Evolutionary conservation across 2,329 filamentous ascomycete genomes (phyloP).

Genomic region (Graphilbum fragrans): DNA sequence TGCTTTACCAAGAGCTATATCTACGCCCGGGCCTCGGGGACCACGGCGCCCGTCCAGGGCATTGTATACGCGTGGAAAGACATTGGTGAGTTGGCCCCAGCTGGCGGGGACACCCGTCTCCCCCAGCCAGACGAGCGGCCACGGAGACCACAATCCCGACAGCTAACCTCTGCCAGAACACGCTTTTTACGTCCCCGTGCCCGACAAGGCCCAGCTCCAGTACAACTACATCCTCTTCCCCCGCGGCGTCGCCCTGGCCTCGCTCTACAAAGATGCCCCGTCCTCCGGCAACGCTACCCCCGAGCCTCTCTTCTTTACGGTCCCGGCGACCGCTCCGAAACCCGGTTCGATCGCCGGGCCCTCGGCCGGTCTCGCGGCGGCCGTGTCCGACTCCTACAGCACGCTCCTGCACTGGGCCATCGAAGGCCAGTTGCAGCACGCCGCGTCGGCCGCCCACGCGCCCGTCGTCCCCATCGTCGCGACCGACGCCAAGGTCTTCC

Average conservation of each 20-base stretch:
- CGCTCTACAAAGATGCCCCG: slow-evolving; percentile 21
- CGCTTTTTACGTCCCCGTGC: slow-evolving; percentile 51
- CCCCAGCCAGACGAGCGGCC: background rate
- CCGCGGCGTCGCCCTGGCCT: slow-evolving; percentile 34
- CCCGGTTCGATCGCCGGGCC: slow-evolving; percentile 41
- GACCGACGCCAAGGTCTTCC: slow-evolving; percentile 43
- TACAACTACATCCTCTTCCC: slow-evolving; percentile 56
- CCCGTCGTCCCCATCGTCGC: slow-evolving; percentile 32
- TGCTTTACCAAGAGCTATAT: slow-evolving; percentile 48
- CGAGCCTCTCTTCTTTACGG: slow-evolving; percentile 54
- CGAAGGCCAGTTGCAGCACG: slow-evolving; percentile 35
- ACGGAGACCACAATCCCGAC: no score
- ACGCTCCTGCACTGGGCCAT: slow-evolving; percentile 51
- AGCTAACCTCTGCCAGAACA: slow-evolving; percentile 30
- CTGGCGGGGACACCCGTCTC: background rate
- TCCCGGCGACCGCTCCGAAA: slow-evolving; percentile 48
- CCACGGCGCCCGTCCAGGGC: slow-evolving; percentile 36
- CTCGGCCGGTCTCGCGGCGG: slow-evolving; percentile 33
- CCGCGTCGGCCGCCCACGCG: slow-evolving; percentile 14
- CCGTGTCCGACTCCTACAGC: slow-evolving; percentile 46
- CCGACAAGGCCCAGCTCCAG: slow-evolving; percentile 53
- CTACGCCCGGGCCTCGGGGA: slow-evolving; percentile 42
- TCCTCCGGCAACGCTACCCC: slow-evolving; percentile 16
- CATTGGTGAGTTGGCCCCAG: slow-evolving; percentile 34
- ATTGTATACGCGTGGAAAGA: slow-evolving; percentile 49